A percentile compares a stretch with the other conserved stretches of the same genome.
Evolutionary conservation across 1,284 basidiomycete genomes (phyloP).

Genomic region (Ceratobasidium sp.): DNA sequence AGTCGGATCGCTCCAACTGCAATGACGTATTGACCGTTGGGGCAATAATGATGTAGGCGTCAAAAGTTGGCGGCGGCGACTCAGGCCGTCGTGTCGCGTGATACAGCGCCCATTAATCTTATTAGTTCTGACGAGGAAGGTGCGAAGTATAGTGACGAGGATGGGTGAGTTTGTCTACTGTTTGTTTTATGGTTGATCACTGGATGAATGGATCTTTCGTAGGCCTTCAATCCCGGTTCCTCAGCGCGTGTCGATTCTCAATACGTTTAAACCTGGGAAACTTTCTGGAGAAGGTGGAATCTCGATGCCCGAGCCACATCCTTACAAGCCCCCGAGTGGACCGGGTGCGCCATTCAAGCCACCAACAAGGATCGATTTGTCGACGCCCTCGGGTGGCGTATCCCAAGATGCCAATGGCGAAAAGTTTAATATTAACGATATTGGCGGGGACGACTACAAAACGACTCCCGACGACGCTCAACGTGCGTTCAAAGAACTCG

Average conservation of each 20-base stretch:
- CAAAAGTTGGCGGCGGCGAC: constrained; percentile 20
- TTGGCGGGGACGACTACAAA: constrained; percentile 29
- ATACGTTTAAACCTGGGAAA: constrained; percentile 6
- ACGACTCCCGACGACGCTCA: constrained; percentile 56
- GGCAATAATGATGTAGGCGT: constrained; percentile 3
- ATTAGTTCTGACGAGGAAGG: constrained; percentile 21
- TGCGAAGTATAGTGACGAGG: not conserved
- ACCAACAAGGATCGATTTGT: not conserved
- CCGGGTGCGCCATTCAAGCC: constrained; percentile 29
- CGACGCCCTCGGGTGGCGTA: not conserved
- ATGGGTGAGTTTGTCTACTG: constrained; percentile 1
- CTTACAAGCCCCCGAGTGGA: constrained; percentile 6
- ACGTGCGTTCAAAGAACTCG: constrained; percentile 57
- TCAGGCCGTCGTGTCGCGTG: not conserved
- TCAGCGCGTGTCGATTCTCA: not conserved
- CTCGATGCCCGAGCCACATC: constrained; percentile 31
- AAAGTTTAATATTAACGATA: constrained; percentile 30
- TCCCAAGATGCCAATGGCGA: constrained; percentile 7
- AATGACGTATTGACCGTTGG: not conserved
- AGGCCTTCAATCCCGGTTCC: constrained; percentile 4
- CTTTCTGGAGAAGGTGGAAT: constrained; percentile 23
- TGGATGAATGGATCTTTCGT: not conserved
- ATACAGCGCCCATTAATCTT: constrained; percentile 11
- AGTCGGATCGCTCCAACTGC: not conserved
- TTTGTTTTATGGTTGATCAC: not conserved